These are phyloP conservation scores for Alternaria ethzedia DNA, from an alignment of 2,329 filamentous ascomycete genomes.

Conservation along the genomic window DNA sequence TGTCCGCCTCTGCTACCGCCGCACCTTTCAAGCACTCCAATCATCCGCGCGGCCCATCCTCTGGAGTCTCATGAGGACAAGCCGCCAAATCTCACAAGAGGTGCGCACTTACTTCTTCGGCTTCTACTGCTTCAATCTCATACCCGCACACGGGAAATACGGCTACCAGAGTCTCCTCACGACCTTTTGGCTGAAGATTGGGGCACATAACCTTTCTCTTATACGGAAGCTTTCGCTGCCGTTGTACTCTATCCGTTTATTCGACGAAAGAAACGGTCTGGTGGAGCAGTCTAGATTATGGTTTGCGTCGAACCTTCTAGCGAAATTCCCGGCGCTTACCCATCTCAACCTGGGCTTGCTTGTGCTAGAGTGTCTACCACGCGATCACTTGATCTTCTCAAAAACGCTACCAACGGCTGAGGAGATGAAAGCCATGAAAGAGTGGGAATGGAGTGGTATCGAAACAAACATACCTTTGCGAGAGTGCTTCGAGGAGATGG, in stretches of 20 bases:
- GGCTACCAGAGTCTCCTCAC: not conserved
- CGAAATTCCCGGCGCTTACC: not conserved
- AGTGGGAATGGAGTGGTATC: not conserved
- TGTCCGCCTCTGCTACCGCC: not conserved
- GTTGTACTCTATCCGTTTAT: not conserved
- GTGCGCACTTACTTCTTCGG: not conserved
- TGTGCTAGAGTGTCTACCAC: not conserved
- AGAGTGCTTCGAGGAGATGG: not conserved
- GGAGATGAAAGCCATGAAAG: not conserved
- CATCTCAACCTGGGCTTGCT: not conserved
- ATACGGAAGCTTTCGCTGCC: not conserved
- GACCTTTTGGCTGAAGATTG: not conserved
- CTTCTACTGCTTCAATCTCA: not conserved
- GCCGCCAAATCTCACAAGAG: not conserved
- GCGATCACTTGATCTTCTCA: not conserved
- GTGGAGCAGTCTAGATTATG: not conserved
- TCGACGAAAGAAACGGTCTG: not conserved
- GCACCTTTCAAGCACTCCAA: not conserved
- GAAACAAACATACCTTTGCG: not conserved
- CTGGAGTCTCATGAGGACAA: not conserved
- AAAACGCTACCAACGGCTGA: not conserved
- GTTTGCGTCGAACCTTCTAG: not conserved
- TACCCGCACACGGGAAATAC: not conserved
- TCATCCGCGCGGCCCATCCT: not conserved
- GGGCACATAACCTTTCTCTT: not conserved